A percentile compares a stretch with the other conserved stretches of the same genome.
phyloP scores from a whole-genome alignment of 2,329 filamentous ascomycete genomes.

The Talaromyces sp. region DNA sequence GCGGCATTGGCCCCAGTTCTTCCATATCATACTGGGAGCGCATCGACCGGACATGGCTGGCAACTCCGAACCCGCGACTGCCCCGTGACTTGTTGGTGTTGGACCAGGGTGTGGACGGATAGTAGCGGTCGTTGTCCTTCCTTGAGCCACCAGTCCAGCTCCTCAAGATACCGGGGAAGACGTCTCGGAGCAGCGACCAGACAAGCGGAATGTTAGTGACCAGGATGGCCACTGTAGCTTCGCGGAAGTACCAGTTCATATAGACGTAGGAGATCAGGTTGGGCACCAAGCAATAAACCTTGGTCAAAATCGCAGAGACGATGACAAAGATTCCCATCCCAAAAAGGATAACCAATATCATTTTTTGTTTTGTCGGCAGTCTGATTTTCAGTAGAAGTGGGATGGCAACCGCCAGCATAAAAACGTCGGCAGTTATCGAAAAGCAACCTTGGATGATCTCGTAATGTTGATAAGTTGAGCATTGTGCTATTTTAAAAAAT shows the following conservation, averaged over 20 bases:
- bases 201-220: slow-evolving; percentile 50
- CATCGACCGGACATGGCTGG: slow-evolving; percentile 21
- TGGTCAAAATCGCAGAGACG: slow-evolving; percentile 45
- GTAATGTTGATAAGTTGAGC: slow-evolving; percentile 41
- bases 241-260: slow-evolving; percentile 47
- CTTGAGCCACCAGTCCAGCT: slow-evolving; percentile 35
- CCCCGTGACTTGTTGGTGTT: slow-evolving; percentile 21
- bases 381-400: slow-evolving; percentile 37
- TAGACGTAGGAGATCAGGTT: slow-evolving; percentile 37
- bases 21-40: slow-evolving; percentile 25
- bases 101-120: slow-evolving; percentile 8
- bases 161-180: slow-evolving; percentile 39
- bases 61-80: slow-evolving; percentile 18
- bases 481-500: slow-evolving; percentile 27
- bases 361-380: slow-evolving; percentile 38
- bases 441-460: slow-evolving; percentile 43
- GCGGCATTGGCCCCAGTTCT: slow-evolving; percentile 22
- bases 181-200: slow-evolving; percentile 47
- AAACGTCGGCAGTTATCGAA: slow-evolving; percentile 40
- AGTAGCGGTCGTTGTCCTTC: slow-evolving; percentile 27
- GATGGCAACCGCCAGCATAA: slow-evolving; percentile 41
- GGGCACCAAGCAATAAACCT: slow-evolving; percentile 43
- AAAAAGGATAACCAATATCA: slow-evolving; percentile 39
- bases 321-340: slow-evolving; percentile 45
- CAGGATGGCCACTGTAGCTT: slow-evolving; percentile 40